A percentile compares a stretch with the other conserved stretches of the same genome.
Evolutionary conservation across 1,284 basidiomycete genomes (phyloP).

Genomic region (Melanopsichium pennsylvanicum): DNA sequence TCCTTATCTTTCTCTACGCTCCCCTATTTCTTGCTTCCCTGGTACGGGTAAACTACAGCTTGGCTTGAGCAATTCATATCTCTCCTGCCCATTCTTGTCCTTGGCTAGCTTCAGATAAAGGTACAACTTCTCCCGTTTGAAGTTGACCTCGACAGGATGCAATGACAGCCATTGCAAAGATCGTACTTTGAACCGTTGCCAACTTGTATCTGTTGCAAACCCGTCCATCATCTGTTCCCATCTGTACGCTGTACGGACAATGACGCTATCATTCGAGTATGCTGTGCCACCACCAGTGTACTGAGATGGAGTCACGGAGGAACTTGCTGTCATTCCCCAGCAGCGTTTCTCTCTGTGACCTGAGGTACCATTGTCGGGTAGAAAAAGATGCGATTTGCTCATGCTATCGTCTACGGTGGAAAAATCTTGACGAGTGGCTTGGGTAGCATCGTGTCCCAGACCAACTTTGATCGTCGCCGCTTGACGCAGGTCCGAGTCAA

Average conservation of each 20-base stretch:
- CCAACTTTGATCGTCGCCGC: conserved; percentile 43
- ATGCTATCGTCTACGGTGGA: conserved; percentile 72
- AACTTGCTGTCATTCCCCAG: conserved; percentile 69
- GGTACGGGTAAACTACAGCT: neutral
- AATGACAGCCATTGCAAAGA: conserved; percentile 43
- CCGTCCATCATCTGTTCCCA: conserved; percentile 48
- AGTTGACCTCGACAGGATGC: conserved; percentile 37
- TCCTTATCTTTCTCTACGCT: no score
- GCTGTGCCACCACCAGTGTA: conserved; percentile 77
- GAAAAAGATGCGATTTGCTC: neutral
- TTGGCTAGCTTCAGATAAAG: conserved; percentile 39
- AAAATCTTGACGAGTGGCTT: conserved; percentile 70
- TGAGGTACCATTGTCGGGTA: neutral
- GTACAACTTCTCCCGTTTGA: conserved; percentile 37
- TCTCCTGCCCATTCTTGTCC: neutral
- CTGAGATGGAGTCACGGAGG: conserved; percentile 53
- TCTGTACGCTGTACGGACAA: conserved; percentile 41
- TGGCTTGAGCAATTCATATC: conserved; percentile 31
- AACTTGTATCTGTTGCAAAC: conserved; percentile 17
- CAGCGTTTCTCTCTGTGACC: conserved; percentile 67
- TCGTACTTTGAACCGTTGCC: conserved; percentile 27
- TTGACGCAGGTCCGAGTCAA: conserved; percentile 28
- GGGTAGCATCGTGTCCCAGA: conserved; percentile 74
- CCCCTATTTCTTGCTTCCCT: no score
- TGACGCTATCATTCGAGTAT: conserved; percentile 71